Evolutionary conservation across 495 filamentous ascomycete genomes (phyloP).

Genomic region (Aspergillus sclerotioniger): DNA sequence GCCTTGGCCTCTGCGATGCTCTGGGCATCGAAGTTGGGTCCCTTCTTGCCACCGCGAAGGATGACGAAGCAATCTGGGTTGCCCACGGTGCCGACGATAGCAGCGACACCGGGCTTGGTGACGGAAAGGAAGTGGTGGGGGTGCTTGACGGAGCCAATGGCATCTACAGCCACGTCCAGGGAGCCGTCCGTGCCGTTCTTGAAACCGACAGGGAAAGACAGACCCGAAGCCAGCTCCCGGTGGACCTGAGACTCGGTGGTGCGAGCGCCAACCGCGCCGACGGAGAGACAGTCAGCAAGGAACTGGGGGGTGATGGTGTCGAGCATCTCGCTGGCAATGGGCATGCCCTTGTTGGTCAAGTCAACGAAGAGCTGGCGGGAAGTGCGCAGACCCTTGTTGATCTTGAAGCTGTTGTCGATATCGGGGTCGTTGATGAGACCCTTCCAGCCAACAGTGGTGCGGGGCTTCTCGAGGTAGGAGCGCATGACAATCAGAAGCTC

Average conservation of each 20-base stretch:
- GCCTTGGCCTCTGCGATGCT: constrained; percentile 77
- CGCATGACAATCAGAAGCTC: constrained; percentile 97
- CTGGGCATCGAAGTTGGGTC: constrained; percentile 87
- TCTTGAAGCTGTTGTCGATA: constrained; percentile 97
- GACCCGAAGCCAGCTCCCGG: constrained; percentile 87
- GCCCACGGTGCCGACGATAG: constrained; percentile 91
- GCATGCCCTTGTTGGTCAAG: constrained; percentile 92
- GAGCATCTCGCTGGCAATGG: constrained; percentile 97
- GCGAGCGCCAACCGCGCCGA: constrained; percentile 90
- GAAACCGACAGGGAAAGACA: constrained; percentile 97
- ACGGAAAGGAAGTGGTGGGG: constrained; percentile 98
- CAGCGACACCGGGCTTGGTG: constrained; percentile 93
- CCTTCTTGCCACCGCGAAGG: constrained; percentile 86
- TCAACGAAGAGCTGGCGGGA: constrained; percentile 93
- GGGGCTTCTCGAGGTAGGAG: constrained; percentile 96
- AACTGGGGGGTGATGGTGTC: constrained; percentile 99
- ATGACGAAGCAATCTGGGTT: constrained; percentile 99
- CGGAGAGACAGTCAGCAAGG: constrained; percentile 86
- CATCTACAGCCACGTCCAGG: constrained; percentile 88
- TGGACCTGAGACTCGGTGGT: constrained; percentile 97
- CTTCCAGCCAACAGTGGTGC: constrained; percentile 99
- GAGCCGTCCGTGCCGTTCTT: constrained; percentile 99
- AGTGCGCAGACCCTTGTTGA: constrained; percentile 91
- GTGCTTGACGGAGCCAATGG: constrained; percentile 88
- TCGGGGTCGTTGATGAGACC: constrained; percentile 99